phyloP scores from a whole-genome alignment of 2,329 filamentous ascomycete genomes.

The Zymoseptoria tritici region DNA sequence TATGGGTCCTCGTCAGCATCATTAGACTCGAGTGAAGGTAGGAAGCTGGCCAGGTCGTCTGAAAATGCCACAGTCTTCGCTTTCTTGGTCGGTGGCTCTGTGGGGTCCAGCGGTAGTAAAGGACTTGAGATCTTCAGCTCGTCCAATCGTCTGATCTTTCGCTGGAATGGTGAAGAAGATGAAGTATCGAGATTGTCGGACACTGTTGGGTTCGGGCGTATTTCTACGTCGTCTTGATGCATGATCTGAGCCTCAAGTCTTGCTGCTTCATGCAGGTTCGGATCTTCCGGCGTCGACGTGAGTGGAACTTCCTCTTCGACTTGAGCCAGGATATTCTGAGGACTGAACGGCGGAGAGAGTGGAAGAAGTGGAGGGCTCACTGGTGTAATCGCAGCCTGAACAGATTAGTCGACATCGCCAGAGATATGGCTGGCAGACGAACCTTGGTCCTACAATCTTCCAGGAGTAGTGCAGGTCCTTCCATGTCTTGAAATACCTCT shows the following conservation, averaged over 20 bases:
- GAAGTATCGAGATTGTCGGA: neutral
- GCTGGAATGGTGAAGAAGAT: slow-evolving; percentile 27
- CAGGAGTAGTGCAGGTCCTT: slow-evolving; percentile 4
- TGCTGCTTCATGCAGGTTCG: slow-evolving; percentile 21
- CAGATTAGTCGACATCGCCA: slow-evolving; percentile 15
- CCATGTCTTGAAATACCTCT: slow-evolving; percentile 22
- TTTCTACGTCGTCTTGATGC: slow-evolving; percentile 20
- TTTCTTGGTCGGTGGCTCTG: slow-evolving; percentile 33
- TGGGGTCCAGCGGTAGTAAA: slow-evolving; percentile 35
- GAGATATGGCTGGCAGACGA: neutral
- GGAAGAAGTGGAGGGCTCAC: slow-evolving; percentile 45
- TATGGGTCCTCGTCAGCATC: slow-evolving; percentile 14
- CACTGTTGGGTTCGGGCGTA: slow-evolving; percentile 3
- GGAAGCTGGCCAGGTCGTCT: slow-evolving; percentile 30
- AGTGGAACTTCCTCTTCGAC: slow-evolving; percentile 22
- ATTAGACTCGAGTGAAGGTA: slow-evolving; percentile 26
- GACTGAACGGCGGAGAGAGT: slow-evolving; percentile 33
- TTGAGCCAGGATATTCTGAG: slow-evolving; percentile 22
- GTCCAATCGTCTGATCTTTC: slow-evolving; percentile 26
- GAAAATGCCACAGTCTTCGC: slow-evolving; percentile 35
- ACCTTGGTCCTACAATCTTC: slow-evolving; percentile 24
- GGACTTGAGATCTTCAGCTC: slow-evolving; percentile 42
- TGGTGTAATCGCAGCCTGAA: slow-evolving; percentile 23
- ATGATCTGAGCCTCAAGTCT: slow-evolving; percentile 26
- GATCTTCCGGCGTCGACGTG: slow-evolving; percentile 24